Evolutionary conservation across 108 stramenopile genomes (phyloP), one percentile per base, ranked within the genome.

Genomic region (Mayamaea pseudoterrestris): DNA sequence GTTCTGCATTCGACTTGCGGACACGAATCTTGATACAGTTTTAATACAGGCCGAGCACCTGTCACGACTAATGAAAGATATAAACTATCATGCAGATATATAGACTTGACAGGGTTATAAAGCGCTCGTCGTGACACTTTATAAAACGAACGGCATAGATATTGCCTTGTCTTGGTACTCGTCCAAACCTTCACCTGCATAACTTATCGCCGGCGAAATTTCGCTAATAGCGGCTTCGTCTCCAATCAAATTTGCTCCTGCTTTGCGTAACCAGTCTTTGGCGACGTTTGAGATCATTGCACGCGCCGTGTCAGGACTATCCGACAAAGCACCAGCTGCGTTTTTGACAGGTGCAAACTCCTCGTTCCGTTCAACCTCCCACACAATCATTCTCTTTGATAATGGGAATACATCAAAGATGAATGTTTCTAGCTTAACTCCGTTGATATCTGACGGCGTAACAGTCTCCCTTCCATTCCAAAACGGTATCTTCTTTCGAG

Each of bases 331-430:
- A 0, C 83, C 89, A 9, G 80, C 74, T 1, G 79, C 74, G 58
- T 99, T 97, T 80, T 99, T 99, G 8, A 99, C 95, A 3, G 96
- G 96, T 18, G 94, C 93, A 57, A 99, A 99, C 66, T 95, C 95
- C n/a, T 87, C 80, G 12, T 63, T 62, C 29, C 98, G 77, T n/a
- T 56, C 35, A 0, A 94, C 89, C 53, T 96, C 96, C 47, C 87
- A 57, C 3, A 95, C 78, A 3, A 83, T 93, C 89, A 96, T 88
- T 9, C 48, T 48, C 43, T 69, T 50, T 7, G 92, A 80, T 1
- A 89, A 73, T 13, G 91, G 90, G 44, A 99, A 97, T 5, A 96
- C 94, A 61, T 99, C 98, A 65, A 99, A 99, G 40, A 99, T 97
- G 71, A 99, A 99, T 8, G 81, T 76, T 59, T 99, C 98, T 43